Conservation (phyloP, 257 asterid genomes). For the Nicotiana benthamiana region DNA sequence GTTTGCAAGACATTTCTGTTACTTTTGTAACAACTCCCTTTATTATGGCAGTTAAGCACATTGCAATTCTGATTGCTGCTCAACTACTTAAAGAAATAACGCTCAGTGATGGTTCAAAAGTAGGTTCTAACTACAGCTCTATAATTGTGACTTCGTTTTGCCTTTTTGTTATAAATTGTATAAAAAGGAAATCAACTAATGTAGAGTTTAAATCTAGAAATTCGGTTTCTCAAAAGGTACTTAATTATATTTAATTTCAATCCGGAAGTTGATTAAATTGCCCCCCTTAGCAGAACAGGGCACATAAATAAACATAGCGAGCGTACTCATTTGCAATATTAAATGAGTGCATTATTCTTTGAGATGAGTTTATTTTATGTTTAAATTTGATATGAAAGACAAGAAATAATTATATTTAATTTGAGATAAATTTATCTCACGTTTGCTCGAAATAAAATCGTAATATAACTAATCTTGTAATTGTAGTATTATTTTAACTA, state of each 20-base stretch:
- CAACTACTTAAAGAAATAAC: not conserved
- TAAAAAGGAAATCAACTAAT: not conserved
- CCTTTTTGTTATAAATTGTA: not conserved
- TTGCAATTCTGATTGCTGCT: not conserved
- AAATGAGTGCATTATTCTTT: not conserved
- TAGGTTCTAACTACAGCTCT: not conserved
- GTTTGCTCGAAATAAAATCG: too few relatives aligned
- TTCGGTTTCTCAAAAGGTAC: too few relatives aligned
- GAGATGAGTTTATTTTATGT: too few relatives aligned
- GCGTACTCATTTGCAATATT: not conserved
- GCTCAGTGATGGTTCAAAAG: not conserved
- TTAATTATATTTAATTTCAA: not conserved
- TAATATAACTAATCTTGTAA: too few relatives aligned
- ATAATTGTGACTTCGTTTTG: not conserved
- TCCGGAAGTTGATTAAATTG: too few relatives aligned
- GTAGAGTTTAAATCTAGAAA: not conserved
- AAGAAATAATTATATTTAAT: too few relatives aligned
- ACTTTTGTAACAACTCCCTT: not conserved
- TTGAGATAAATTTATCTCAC: too few relatives aligned
- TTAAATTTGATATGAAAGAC: too few relatives aligned
- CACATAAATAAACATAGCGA: not conserved
- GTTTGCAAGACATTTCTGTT: not conserved
- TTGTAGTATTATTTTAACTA: too few relatives aligned
- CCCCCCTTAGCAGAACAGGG: not conserved
- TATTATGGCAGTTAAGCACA: not conserved